These are phyloP conservation scores for Pseudozyma sp. DNA, from an alignment of 1,284 basidiomycete genomes.

Conservation along the genomic window DNA sequence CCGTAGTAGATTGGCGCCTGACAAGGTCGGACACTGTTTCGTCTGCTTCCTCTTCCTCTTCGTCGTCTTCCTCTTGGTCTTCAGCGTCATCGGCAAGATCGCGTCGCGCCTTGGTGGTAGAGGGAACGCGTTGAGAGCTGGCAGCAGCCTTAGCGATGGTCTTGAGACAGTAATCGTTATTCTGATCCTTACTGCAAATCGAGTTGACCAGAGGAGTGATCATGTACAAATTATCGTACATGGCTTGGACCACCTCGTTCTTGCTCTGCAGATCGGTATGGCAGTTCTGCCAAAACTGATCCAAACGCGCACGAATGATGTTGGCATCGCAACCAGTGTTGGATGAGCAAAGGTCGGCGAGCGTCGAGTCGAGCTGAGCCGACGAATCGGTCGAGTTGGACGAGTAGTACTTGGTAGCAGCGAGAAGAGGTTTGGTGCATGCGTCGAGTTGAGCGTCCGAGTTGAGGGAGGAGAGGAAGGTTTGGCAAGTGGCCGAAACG, in stretches of 20 bases:
- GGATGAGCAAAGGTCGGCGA: conserved; percentile 49
- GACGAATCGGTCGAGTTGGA: conserved; percentile 40
- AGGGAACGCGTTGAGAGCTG: conserved; percentile 9
- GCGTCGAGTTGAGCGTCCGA: conserved; percentile 43
- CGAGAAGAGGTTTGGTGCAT: conserved; percentile 56
- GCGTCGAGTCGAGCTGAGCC: conserved; percentile 46
- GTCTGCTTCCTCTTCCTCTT: conserved; percentile 10
- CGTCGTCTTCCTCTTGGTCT: conserved; percentile 13
- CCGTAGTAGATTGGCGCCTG: conserved; percentile 19
- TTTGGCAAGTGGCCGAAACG: conserved; percentile 36
- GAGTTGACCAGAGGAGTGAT: conserved; percentile 59
- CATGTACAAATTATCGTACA: conserved; percentile 64
- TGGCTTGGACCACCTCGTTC: conserved; percentile 38
- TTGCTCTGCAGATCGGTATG: conserved; percentile 49
- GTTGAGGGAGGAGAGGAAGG: conserved; percentile 55
- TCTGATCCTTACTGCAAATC: conserved; percentile 56
- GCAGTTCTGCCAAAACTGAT: conserved; percentile 55
- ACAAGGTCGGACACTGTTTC: conserved; percentile 24
- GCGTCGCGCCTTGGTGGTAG: conserved; percentile 19
- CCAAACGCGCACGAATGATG: conserved; percentile 49
- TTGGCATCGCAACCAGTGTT: conserved; percentile 51
- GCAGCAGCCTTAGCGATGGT: conserved; percentile 50
- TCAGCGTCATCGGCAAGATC: conserved; percentile 12
- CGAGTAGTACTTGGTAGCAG: conserved; percentile 52
- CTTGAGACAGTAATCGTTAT: conserved; percentile 55